phyloP scores from a whole-genome alignment of 805 yeast genomes.

The Saccharomyces jurei region DNA sequence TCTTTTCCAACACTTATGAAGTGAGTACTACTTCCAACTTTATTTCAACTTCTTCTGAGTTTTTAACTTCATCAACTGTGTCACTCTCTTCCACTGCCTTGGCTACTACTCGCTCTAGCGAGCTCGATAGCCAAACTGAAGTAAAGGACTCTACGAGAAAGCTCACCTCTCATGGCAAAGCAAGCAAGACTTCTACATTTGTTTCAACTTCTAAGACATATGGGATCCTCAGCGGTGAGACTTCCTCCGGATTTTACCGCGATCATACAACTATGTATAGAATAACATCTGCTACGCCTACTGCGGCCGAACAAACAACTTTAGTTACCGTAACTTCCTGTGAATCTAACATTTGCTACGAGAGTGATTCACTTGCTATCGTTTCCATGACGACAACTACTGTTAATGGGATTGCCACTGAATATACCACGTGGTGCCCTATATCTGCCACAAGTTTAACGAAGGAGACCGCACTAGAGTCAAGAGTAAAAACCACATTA shows the following conservation, averaged over 20 bases:
- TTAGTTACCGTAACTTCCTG: slow-evolving; percentile 29
- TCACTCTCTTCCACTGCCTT: neutral
- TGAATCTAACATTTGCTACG: slow-evolving; percentile 20
- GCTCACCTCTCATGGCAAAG: neutral
- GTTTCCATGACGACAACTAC: slow-evolving; percentile 28
- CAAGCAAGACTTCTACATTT: neutral
- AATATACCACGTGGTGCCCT: slow-evolving; percentile 27
- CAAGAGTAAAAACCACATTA: slow-evolving; percentile 13
- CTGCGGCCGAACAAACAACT: slow-evolving; percentile 15
- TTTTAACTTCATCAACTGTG: neutral
- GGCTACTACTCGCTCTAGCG: neutral
- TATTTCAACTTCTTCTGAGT: neutral
- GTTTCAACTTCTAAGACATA: neutral
- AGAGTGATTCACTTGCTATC: slow-evolving; percentile 23
- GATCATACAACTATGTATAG: slow-evolving; percentile 4
- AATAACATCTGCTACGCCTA: slow-evolving; percentile 2
- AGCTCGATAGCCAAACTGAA: neutral
- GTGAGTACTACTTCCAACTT: neutral
- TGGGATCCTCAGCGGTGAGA: neutral
- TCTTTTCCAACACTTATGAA: neutral
- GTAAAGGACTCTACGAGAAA: neutral
- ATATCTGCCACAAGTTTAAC: slow-evolving; percentile 12
- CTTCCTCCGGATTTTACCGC: neutral
- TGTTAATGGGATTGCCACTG: slow-evolving; percentile 26
- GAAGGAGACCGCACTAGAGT: neutral